Evolutionary conservation across 2,329 filamentous ascomycete species (phyloP).

Genomic region (Rhinocladiella mackenziei): DNA sequence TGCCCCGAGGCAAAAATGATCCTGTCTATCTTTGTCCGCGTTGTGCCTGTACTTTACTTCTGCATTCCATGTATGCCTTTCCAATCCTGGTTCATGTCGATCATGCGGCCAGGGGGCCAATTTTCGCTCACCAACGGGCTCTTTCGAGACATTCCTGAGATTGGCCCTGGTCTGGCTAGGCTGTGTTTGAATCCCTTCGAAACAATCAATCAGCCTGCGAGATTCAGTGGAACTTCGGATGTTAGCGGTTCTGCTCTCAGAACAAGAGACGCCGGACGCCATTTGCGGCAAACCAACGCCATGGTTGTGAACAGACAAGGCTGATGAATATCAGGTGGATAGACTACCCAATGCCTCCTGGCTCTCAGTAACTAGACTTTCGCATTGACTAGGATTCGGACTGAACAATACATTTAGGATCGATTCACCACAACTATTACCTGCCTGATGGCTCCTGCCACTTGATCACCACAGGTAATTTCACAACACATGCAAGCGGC

Average conservation of each 20-base stretch:
- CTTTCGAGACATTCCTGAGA: slow-evolving; percentile 28
- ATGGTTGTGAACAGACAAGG: neutral
- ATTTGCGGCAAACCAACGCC: slow-evolving; percentile 28
- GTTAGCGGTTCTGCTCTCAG: slow-evolving; percentile 2
- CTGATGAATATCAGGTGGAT: slow-evolving; percentile 27
- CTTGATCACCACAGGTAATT: slow-evolving; percentile 44
- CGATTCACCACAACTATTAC: slow-evolving; percentile 50
- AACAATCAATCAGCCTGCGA: slow-evolving; percentile 25
- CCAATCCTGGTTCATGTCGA: slow-evolving; percentile 15
- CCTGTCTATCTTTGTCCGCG: slow-evolving; percentile 1
- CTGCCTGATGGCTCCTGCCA: slow-evolving; percentile 48
- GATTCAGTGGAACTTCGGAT: neutral
- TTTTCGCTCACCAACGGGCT: slow-evolving; percentile 35
- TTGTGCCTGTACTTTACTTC: neutral
- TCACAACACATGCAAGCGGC: slow-evolving; percentile 37
- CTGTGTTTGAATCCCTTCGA: slow-evolving; percentile 34
- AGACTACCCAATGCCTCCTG: slow-evolving; percentile 42
- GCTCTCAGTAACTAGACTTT: slow-evolving; percentile 41
- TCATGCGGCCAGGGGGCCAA: slow-evolving; percentile 31
- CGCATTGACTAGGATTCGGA: slow-evolving; percentile 35
- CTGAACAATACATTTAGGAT: slow-evolving; percentile 33
- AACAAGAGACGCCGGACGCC: slow-evolving; percentile 7
- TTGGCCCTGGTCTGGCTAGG: slow-evolving; percentile 32
- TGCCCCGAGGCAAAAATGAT: too few species aligned
- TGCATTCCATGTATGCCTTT: slow-evolving; percentile 5